Base-by-base conservation (phyloP, 768 basidiomycete genomes). In the Lactarius sanguifluus region DNA sequence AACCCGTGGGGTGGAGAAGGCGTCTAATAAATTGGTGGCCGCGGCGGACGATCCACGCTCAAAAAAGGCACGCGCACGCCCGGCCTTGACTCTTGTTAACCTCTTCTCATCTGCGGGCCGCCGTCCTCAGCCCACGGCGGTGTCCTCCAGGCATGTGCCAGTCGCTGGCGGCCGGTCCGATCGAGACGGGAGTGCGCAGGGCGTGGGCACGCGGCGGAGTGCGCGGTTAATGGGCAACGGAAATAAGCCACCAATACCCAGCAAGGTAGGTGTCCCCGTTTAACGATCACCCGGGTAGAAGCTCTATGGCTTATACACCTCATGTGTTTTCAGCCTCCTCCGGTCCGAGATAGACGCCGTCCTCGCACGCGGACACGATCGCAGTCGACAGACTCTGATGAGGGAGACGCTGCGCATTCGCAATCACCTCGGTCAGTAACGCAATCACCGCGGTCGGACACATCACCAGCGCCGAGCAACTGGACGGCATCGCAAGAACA, bases 41-140 rank as follows among this genome's bases (percentile, higher is more conserved):
- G 65, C 69, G 66, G 73, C 71, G 69, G 72, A 73, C 73, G 88
- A 88, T 79, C 87, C 89, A 77, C 84, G 86, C 77, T 80, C 83
- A 83, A 91, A 90, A 89, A 92, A 92, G 90, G 91, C 87, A 90
- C 86, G 89, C 87, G 86, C 86, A 83, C 89, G 87, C 86, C 87
- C 87, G 88, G 88, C 86, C 83, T 83, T 90, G 84, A 87, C 85
- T 81, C 85, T 89, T 88, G 83, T 86, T 89, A 90, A 90, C 81
- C 82, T 89, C 82, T 89, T 90, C 89, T 91, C 89, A 90, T 89
- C 85, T 79, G 70, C 70, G 65, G 68, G 64, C 86, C 87, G 86
- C 85, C 83, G 83, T 85, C 85, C 85, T 79, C 88, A 90, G 88
- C 82, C 85, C 75, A 68, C 75, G 74, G 80, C 84, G 76, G 82